Evolutionary conservation across 306 rosid species (phyloP).

Genomic region (Prunus dulcis): DNA sequence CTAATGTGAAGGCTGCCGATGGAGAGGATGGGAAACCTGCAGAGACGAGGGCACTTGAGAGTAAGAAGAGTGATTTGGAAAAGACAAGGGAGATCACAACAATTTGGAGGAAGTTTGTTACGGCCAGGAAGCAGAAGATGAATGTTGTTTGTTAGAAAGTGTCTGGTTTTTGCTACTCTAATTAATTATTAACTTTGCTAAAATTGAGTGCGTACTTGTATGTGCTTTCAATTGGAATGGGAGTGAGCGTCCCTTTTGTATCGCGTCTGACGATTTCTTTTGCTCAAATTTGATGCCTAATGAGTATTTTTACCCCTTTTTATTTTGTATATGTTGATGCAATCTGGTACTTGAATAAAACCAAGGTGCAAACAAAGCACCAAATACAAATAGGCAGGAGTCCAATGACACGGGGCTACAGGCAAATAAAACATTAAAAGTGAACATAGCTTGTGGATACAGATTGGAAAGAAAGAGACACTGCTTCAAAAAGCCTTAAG

Average conservation of each 20-base stretch:
- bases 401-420: too few relatives aligned
- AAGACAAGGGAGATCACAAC: constrained; percentile 69
- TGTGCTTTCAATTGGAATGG: neutral
- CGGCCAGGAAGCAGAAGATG: constrained; percentile 61
- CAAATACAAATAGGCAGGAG: too few relatives aligned
- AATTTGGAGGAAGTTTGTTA: constrained; percentile 73
- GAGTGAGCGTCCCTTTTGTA: neutral
- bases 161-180: neutral
- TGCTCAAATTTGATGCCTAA: neutral
- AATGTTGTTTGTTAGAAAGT: constrained; percentile 58
- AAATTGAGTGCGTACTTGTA: neutral
- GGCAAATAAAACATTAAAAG: too few relatives aligned
- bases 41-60: constrained; percentile 6
- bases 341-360: too few relatives aligned
- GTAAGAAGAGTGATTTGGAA: constrained; percentile 55
- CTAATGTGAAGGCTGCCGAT: constrained; percentile 10
- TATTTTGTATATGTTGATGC: neutral
- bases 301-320: neutral
- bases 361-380: too few relatives aligned
- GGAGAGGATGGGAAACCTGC: neutral
- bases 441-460: too few relatives aligned
- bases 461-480: too few relatives aligned
- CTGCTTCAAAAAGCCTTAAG: too few relatives aligned
- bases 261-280: neutral
- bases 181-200: neutral